Conservation (phyloP, 805 yeast genomes). For the Saccharomyces jurei region DNA sequence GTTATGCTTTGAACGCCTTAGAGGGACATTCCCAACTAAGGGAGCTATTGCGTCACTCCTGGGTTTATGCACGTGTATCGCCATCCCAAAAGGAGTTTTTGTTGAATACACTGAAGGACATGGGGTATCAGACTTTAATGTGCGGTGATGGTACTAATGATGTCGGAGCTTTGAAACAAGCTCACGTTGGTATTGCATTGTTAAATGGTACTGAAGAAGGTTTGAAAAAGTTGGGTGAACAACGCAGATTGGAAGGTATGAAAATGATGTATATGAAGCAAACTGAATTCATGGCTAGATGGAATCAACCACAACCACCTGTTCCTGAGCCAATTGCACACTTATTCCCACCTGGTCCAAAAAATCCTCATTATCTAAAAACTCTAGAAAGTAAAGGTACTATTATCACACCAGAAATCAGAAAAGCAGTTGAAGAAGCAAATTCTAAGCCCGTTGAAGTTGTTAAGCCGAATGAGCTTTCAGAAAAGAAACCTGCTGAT, state of each 20-base stretch:
- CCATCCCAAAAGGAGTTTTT: conserved; percentile 93
- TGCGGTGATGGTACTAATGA: conserved; percentile 99
- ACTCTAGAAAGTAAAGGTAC: conserved; percentile 83
- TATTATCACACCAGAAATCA: conserved; percentile 65
- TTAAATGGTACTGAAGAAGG: conserved; percentile 95
- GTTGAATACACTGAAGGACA: conserved; percentile 69
- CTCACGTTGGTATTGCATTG: conserved; percentile 96
- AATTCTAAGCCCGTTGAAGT: conserved; percentile 32
- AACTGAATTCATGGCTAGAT: conserved; percentile 63
- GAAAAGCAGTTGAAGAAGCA: conserved; percentile 49
- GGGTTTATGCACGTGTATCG: conserved; percentile 97
- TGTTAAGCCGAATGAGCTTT: conserved; percentile 27
- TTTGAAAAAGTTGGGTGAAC: conserved; percentile 79
- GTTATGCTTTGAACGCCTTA: conserved; percentile 71
- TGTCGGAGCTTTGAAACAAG: conserved; percentile 98
- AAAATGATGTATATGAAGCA: conserved; percentile 76
- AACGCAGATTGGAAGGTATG: conserved; percentile 56
- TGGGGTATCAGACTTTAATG: conserved; percentile 92
- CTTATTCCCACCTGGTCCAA: conserved; percentile 90
- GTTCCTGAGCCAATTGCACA: conserved; percentile 88
- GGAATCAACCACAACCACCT: conserved; percentile 79
- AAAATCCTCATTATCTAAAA: conserved; percentile 77
- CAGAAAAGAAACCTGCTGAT: conserved; percentile 36
- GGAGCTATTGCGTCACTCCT: conserved; percentile 74
- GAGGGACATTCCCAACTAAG: conserved; percentile 60